Evolutionary conservation across 2,329 filamentous ascomycete species (phyloP).

Genomic region (Byssoonygena ceratinophila): DNA sequence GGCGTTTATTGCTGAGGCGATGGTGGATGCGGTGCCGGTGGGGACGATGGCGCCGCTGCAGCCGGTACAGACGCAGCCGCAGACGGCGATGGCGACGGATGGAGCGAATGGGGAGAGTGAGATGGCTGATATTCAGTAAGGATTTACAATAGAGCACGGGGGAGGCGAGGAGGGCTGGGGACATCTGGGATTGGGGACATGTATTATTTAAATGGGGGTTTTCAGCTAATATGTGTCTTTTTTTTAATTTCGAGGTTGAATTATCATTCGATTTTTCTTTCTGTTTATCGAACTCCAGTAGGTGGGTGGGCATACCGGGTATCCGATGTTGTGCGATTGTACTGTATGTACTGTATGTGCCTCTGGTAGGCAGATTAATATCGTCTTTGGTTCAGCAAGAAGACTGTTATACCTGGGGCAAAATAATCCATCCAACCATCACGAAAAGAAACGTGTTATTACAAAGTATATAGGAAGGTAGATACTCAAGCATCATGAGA

Average conservation of each 20-base stretch:
- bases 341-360: too few species aligned
- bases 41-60: slow-evolving; percentile 24
- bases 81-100: background rate
- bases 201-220: background rate
- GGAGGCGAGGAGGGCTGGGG: background rate
- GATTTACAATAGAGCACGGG: too few species aligned
- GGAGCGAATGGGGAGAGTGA: background rate
- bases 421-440: background rate
- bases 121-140: slow-evolving; percentile 1
- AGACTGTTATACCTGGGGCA: too few species aligned
- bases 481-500: background rate
- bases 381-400: too few species aligned
- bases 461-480: slow-evolving; percentile 1
- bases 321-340: too few species aligned
- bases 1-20: slow-evolving; percentile 50
- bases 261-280: too few species aligned
- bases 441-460: background rate
- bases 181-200: background rate
- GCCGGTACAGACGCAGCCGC: background rate
- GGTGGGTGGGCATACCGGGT: too few species aligned
- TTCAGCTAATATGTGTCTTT: background rate
- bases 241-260: too few species aligned
- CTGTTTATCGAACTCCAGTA: too few species aligned
- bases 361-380: too few species aligned
- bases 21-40: slow-evolving; percentile 39